A percentile compares a stretch with the other conserved stretches of the same genome.
Evolutionary conservation across 495 filamentous ascomycete species (phyloP).

Genomic region (Platismatia glauca): DNA sequence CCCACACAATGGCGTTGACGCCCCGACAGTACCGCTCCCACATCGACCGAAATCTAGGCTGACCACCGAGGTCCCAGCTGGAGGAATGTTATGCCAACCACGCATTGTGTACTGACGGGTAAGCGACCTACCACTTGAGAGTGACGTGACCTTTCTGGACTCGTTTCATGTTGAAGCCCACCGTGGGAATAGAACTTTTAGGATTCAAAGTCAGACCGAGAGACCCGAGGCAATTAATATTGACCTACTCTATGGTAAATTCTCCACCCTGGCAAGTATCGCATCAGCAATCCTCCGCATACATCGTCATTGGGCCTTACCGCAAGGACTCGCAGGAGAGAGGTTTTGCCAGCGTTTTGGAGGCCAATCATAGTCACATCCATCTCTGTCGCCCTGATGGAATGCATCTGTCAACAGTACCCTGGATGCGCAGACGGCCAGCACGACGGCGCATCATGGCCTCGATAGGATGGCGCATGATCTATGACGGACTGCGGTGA

Average conservation of each 20-base stretch:
- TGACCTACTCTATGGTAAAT: conserved; percentile 95
- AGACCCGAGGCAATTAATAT: conserved; percentile 7
- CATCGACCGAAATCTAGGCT: conserved; percentile 96
- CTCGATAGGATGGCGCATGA: neutral
- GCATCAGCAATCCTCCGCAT: conserved; percentile 23
- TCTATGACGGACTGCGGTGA: neutral
- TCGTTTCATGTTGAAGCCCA: conserved; percentile 98
- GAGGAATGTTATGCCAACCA: conserved; percentile 20
- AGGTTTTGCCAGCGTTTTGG: conserved; percentile 98
- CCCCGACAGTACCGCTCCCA: conserved; percentile 98
- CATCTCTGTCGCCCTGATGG: conserved; percentile 89
- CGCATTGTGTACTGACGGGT: conserved; percentile 16
- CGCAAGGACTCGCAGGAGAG: conserved; percentile 83
- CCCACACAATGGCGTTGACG: conserved; percentile 90
- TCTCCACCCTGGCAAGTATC: conserved; percentile 68
- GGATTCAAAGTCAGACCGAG: conserved; percentile 7
- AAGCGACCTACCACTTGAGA: conserved; percentile 68
- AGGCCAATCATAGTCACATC: conserved; percentile 99
- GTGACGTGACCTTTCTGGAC: conserved; percentile 98
- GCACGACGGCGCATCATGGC: neutral
- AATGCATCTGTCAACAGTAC: conserved; percentile 16
- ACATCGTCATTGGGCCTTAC: conserved; percentile 46
- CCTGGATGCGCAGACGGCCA: neutral
- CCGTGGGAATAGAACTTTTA: conserved; percentile 88
- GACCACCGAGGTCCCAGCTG: conserved; percentile 94